A percentile compares a stretch with the other conserved stretches of the same genome.
These are phyloP conservation scores for Hypoxylon sp. DNA, from an alignment of 2,329 filamentous ascomycete species.

Conservation along the genomic window DNA sequence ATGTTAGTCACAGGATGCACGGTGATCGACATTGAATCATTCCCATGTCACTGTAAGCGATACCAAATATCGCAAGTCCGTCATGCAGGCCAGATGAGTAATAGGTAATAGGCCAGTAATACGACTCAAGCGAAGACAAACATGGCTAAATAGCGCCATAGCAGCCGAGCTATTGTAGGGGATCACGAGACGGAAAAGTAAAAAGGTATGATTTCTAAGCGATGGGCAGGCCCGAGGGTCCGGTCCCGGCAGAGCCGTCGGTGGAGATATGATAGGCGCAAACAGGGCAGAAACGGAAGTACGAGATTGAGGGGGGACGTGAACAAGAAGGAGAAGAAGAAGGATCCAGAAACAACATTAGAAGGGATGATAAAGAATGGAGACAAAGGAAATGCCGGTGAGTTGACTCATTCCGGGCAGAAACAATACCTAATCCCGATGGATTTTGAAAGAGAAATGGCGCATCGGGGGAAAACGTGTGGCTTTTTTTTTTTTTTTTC, in stretches of 20 bases:
- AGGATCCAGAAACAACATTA: conserved; percentile 31
- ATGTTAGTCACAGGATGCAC: conserved; percentile 32
- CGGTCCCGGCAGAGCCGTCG: conserved; percentile 37
- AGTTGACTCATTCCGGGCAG: conserved; percentile 38
- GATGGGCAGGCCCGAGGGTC: conserved; percentile 33
- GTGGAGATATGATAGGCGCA: conserved; percentile 37
- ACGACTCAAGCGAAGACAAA: conserved; percentile 28
- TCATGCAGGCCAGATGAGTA: conserved; percentile 34
- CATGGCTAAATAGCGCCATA: conserved; percentile 28
- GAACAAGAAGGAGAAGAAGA: conserved; percentile 15
- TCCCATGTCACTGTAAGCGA: conserved; percentile 26
- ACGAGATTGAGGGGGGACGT: conserved; percentile 12
- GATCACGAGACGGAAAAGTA: conserved; percentile 23
- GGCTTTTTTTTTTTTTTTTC: background rate
- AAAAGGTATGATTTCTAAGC: conserved; percentile 43
- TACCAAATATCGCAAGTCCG: conserved; percentile 24
- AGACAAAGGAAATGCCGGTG: conserved; percentile 33
- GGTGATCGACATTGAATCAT: conserved; percentile 36
- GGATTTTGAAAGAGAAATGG: conserved; percentile 27
- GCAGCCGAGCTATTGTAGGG: conserved; percentile 16
- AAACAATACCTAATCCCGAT: background rate
- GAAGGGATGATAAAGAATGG: conserved; percentile 20
- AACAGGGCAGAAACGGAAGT: conserved; percentile 38
- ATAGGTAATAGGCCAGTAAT: conserved; percentile 17
- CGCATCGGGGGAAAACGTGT: conserved; percentile 25